These are phyloP conservation scores for Fusarium denticulatum DNA, from an alignment of 2,329 filamentous ascomycete species.

Conservation along the genomic window DNA sequence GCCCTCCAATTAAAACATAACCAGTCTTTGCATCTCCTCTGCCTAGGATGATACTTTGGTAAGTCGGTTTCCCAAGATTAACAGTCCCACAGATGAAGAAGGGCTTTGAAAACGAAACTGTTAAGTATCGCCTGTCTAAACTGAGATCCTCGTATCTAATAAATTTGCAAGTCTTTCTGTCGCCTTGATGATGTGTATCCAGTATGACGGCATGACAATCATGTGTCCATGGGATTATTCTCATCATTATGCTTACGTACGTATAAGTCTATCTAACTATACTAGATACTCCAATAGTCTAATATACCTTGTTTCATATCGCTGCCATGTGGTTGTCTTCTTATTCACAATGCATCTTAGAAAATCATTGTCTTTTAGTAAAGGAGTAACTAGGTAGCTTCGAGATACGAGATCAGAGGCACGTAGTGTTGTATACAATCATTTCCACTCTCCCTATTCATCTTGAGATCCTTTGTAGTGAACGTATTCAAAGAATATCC, in stretches of 20 bases:
- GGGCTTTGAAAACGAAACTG: not conserved
- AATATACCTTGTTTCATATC: not conserved
- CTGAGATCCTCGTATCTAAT: not conserved
- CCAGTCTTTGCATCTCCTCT: not conserved
- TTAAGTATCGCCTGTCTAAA: not conserved
- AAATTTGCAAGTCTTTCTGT: not conserved
- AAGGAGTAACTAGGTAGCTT: not conserved
- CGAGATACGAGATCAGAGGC: not conserved
- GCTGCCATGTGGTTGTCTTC: not conserved
- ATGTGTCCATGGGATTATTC: not conserved
- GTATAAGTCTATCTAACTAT: not conserved
- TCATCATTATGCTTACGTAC: not conserved
- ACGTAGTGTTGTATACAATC: not conserved
- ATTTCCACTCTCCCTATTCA: not conserved
- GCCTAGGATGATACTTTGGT: not conserved
- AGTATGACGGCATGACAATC: not conserved
- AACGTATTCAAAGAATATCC: not conserved
- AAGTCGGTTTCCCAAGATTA: not conserved
- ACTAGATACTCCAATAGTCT: not conserved
- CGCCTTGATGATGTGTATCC: not conserved
- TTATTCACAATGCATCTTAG: not conserved
- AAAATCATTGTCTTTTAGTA: not conserved
- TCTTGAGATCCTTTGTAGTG: not conserved
- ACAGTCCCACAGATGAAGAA: not conserved
- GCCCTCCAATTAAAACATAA: not conserved